Base-by-base conservation (phyloP, 2,329 filamentous ascomycete genomes). In the Phaeosphaeria sp. region DNA sequence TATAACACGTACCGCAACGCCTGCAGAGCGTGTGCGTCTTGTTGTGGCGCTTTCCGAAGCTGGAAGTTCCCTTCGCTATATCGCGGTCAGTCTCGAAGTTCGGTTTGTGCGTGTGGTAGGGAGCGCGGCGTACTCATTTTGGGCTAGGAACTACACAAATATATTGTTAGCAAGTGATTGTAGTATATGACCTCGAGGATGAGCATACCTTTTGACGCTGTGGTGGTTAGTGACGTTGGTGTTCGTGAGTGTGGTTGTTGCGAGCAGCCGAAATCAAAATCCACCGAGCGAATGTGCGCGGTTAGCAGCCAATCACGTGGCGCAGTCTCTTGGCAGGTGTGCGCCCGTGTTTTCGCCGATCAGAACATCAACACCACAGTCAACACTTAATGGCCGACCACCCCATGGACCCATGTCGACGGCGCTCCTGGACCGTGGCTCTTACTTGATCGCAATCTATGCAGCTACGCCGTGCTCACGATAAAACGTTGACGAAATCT, bases 1-100 rank as follows among this genome's bases (percentile, higher is more conserved):
- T 49, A 52, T 60, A 64, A 68, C 76, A 92, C 91, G 88, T 84
- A 95, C 92, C 93, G 89, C 93, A 97, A 85, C 93, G 93, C 88
- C 93, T 90, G 91, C 93, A 97, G 83, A 97, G 86, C 82, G 90
- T 93, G 89, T 97, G 93, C 87, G 93, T 92, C 90, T 96, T 96
- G 89, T 94, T 96, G 88, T 96, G 92, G 89, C 92, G 89, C 83
- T 89, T 89, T 79, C 87, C 87, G 80, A 89, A 89, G 81, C 85
- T 87, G 78, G 85, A 87, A 77, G 87, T 89, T 86, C 87, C 87
- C 86, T 89, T 89, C 79, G 87, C 87, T 89, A 76, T 83, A 67
- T 72, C 69, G 67, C 60, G 72, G 79, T 84, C 75, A 85, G 81
- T 82, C 62, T 75, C 64, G 64, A 66, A 56, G 59, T 68, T 66